Conservation (phyloP, 2,329 filamentous ascomycete genomes). For the Mycogone perniciosa region DNA sequence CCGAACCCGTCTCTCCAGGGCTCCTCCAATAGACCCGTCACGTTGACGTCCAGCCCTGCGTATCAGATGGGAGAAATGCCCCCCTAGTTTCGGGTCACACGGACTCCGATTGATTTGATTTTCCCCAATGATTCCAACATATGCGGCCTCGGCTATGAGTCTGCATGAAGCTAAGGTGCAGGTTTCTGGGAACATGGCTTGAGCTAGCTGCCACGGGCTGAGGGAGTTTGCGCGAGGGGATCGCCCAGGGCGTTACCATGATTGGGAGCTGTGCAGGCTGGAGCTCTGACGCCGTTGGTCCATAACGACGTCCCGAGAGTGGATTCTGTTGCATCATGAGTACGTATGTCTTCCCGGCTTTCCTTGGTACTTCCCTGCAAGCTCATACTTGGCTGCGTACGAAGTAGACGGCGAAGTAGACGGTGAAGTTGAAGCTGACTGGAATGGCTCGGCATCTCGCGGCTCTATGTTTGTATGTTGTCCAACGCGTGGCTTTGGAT, state of each 20-base stretch:
- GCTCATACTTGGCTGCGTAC: background rate
- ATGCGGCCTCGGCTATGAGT: background rate
- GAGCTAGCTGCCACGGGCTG: background rate
- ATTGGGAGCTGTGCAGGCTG: background rate
- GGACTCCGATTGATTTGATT: background rate
- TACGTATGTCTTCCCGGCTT: background rate
- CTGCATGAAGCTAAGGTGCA: background rate
- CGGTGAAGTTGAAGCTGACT: background rate
- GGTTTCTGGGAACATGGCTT: too few relatives aligned
- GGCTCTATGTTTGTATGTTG: too few relatives aligned
- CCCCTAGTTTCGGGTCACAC: background rate
- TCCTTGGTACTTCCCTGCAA: background rate
- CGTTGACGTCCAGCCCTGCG: conserved; percentile 7
- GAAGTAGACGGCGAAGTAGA: background rate
- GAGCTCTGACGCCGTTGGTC: background rate
- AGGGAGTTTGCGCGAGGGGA: background rate
- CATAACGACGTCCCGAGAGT: background rate
- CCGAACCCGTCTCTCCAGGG: background rate
- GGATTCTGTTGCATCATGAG: background rate
- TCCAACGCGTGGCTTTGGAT: too few relatives aligned
- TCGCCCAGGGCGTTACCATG: conserved; percentile 1
- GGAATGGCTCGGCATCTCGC: too few relatives aligned
- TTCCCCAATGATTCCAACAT: conserved; percentile 5
- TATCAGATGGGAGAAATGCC: background rate
- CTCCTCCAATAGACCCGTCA: conserved; percentile 6